A percentile compares a stretch with the other conserved stretches of the same genome.
These are phyloP conservation scores for Intubia oerlemansii DNA, from an alignment of 2,329 filamentous ascomycete genomes.

Conservation along the genomic window DNA sequence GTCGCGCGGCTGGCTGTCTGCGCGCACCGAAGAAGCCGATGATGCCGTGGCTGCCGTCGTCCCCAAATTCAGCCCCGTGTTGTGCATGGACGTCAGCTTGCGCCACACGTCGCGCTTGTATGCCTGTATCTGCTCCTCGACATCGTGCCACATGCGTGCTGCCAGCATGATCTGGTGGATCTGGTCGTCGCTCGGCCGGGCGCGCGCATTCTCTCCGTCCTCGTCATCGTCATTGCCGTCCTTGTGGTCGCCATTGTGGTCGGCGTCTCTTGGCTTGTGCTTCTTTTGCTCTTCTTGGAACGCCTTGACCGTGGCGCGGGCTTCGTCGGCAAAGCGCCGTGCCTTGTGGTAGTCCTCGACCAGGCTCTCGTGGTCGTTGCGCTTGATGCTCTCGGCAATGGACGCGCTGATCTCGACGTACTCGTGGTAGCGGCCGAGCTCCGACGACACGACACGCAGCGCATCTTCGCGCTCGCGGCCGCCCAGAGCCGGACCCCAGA, in stretches of 20 bases:
- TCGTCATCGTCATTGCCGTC: neutral
- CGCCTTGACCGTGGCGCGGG: slow-evolving; percentile 45
- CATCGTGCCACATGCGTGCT: slow-evolving; percentile 86
- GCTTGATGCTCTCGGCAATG: slow-evolving; percentile 67
- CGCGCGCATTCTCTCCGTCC: slow-evolving; percentile 5
- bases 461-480: slow-evolving; percentile 81
- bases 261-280: neutral
- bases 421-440: slow-evolving; percentile 59
- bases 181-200: slow-evolving; percentile 51
- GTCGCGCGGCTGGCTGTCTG: slow-evolving; percentile 39
- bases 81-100: slow-evolving; percentile 48
- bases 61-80: no score
- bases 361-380: slow-evolving; percentile 73
- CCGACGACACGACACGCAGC: slow-evolving; percentile 54
- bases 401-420: slow-evolving; percentile 63
- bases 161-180: slow-evolving; percentile 74
- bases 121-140: slow-evolving; percentile 62
- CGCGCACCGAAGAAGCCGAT: neutral
- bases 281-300: no score
- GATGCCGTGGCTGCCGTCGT: slow-evolving; percentile 17
- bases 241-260: neutral
- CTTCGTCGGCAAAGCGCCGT: slow-evolving; percentile 62
- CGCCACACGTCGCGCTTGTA: slow-evolving; percentile 89
- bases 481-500: slow-evolving; percentile 87
- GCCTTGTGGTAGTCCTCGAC: slow-evolving; percentile 75